Evolutionary conservation across 177 flowering plant genomes (phyloP).

Genomic region (Vitis hybrid): DNA sequence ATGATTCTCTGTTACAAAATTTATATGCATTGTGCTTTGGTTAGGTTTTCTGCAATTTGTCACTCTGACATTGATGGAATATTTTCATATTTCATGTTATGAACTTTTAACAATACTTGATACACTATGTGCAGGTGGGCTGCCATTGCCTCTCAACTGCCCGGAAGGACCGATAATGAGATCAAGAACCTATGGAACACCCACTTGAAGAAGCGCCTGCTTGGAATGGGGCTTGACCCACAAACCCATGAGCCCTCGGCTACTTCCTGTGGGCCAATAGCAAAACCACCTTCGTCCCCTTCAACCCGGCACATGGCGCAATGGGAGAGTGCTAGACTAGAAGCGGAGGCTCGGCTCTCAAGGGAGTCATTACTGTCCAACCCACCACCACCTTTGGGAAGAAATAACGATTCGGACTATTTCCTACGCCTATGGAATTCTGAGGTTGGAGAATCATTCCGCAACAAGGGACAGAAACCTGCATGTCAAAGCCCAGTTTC

Average conservation of each 20-base stretch:
- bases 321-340: slow-evolving; percentile 96
- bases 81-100: no score
- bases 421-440: slow-evolving; percentile 88
- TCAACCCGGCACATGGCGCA: slow-evolving; percentile 92
- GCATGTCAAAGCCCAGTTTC: slow-evolving; percentile 45
- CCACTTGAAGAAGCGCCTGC: slow-evolving; percentile 73
- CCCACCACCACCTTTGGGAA: slow-evolving; percentile 10
- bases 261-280: slow-evolving; percentile 22
- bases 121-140: slow-evolving; percentile 73
- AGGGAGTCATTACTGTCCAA: slow-evolving; percentile 48
- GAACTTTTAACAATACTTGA: not conserved
- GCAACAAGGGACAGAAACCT: slow-evolving; percentile 24
- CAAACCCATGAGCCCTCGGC: slow-evolving; percentile 52
- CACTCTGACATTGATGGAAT: no score
- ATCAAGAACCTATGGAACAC: slow-evolving; percentile 95
- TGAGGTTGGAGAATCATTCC: slow-evolving; percentile 82
- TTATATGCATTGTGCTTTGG: no score
- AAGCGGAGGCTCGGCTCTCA: slow-evolving; percentile 90
- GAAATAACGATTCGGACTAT: slow-evolving; percentile 42
- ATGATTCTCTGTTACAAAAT: no score
- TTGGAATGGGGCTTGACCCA: slow-evolving; percentile 57
- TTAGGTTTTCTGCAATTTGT: no score
- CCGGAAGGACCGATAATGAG: slow-evolving; percentile 96
- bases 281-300: slow-evolving; percentile 43
- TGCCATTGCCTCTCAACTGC: slow-evolving; percentile 77